These are phyloP conservation scores for Diaporthe citri DNA, from an alignment of 2,329 filamentous ascomycete species.

Conservation along the genomic window DNA sequence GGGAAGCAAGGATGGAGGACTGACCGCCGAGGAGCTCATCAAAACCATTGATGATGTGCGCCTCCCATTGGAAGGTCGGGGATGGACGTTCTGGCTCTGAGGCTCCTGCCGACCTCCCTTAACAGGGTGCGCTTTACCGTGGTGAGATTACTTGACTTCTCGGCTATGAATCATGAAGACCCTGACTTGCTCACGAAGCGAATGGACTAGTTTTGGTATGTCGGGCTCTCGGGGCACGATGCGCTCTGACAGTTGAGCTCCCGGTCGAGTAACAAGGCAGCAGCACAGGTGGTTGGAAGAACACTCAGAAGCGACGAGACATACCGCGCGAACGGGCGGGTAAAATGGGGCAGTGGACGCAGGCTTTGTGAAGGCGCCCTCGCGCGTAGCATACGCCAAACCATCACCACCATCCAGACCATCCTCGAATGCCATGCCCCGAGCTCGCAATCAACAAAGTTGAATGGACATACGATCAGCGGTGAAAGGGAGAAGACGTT, in stretches of 20 bases:
- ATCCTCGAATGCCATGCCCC: neutral
- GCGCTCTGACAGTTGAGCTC: no score
- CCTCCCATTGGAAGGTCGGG: constrained; percentile 10
- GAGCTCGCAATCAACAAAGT: neutral
- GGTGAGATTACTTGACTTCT: neutral
- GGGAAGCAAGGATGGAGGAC: neutral
- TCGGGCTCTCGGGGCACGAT: neutral
- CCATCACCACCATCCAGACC: neutral
- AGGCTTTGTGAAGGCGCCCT: neutral
- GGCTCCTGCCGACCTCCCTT: neutral
- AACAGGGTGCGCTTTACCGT: no score
- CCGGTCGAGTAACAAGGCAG: neutral
- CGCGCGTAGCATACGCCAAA: no score
- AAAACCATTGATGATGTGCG: neutral
- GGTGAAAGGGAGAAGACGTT: fast-evolving
- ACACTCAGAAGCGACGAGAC: neutral
- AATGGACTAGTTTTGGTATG: no score
- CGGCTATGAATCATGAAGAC: neutral
- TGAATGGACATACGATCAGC: neutral
- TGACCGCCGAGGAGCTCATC: neutral
- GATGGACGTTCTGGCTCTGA: constrained; percentile 39
- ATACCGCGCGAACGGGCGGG: neutral
- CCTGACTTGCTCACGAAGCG: neutral
- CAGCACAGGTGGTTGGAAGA: neutral
- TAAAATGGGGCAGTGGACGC: neutral